Evolutionary conservation across 345 rosid species (phyloP).

Genomic region (Isatis tinctoria): DNA sequence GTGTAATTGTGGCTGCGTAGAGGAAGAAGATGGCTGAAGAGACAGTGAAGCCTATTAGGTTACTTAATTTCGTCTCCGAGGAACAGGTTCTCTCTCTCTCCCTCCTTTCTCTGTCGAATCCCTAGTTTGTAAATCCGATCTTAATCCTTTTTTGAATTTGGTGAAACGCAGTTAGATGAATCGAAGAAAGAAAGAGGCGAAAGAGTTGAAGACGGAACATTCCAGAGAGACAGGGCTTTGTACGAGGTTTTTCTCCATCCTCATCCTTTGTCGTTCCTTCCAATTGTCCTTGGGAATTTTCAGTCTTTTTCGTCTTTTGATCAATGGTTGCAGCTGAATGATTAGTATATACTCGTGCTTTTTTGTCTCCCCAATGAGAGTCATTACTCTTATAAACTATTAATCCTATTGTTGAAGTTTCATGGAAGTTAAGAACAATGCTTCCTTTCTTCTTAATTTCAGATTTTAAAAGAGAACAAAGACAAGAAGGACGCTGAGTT

Average conservation of each 20-base stretch:
- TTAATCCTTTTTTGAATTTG: not conserved
- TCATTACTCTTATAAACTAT: not conserved
- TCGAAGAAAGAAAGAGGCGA: conserved; percentile 86
- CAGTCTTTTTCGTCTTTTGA: not conserved
- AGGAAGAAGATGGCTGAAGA: conserved; percentile 63
- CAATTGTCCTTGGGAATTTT: not conserved
- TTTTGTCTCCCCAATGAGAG: too few relatives aligned
- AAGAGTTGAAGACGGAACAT: conserved; percentile 91
- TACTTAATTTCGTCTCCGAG: conserved; percentile 83
- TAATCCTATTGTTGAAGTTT: not conserved
- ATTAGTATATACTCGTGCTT: not conserved
- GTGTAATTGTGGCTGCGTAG: not conserved
- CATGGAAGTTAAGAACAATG: not conserved
- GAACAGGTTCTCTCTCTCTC: conserved; percentile 52
- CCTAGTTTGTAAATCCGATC: not conserved
- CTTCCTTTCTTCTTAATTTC: not conserved
- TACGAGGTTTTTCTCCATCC: conserved; percentile 49
- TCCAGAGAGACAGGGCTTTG: conserved; percentile 86
- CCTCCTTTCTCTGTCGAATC: not conserved
- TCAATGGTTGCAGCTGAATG: not conserved
- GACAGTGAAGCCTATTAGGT: conserved; percentile 50
- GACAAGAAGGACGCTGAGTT: conserved; percentile 95
- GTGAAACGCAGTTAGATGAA: conserved; percentile 65
- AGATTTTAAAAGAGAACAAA: conserved; percentile 94
- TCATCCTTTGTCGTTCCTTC: not conserved